Percentiles rank a stretch among this genome's conserved stretches.
These are phyloP conservation scores for Colletotrichum sp. DNA, from an alignment of 2,329 filamentous ascomycete species.

Conservation along the genomic window DNA sequence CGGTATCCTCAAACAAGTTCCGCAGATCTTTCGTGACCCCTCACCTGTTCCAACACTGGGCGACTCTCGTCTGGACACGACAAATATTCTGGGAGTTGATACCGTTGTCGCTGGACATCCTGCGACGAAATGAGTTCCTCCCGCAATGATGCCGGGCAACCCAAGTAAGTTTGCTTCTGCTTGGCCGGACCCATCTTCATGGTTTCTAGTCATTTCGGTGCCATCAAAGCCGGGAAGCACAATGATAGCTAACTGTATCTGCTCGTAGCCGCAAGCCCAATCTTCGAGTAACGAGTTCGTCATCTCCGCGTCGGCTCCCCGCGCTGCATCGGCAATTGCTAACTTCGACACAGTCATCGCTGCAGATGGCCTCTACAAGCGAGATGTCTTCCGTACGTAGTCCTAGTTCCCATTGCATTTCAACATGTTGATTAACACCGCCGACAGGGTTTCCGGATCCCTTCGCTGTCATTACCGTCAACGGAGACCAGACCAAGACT, in stretches of 20 bases:
- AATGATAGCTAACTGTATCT: background rate
- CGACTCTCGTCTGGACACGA: slow-evolving; percentile 5
- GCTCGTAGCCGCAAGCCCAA: slow-evolving; percentile 72
- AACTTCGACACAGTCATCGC: slow-evolving; percentile 79
- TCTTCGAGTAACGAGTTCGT: slow-evolving; percentile 89
- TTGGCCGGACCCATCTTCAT: background rate
- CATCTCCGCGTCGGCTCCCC: slow-evolving; percentile 24
- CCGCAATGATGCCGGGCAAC: slow-evolving; percentile 40
- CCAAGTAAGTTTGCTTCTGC: slow-evolving; percentile 31
- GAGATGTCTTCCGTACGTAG: slow-evolving; percentile 95
- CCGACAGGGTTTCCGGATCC: slow-evolving; percentile 89
- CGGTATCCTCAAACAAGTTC: background rate
- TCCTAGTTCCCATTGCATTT: background rate
- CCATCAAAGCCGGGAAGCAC: background rate
- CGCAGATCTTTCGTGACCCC: background rate
- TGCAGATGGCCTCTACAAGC: slow-evolving; percentile 97
- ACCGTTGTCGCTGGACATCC: slow-evolving; percentile 19
- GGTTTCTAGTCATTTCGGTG: background rate
- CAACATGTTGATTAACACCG: slow-evolving; percentile 27
- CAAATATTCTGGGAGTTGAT: slow-evolving; percentile 16
- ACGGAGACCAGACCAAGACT: slow-evolving; percentile 98
- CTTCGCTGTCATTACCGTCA: slow-evolving; percentile 95
- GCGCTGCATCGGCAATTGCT: slow-evolving; percentile 30
- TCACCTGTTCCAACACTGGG: slow-evolving; percentile 12
- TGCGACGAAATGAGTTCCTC: slow-evolving; percentile 23